A percentile compares a stretch with the other conserved stretches of the same genome.
Evolutionary conservation across 805 yeast genomes (phyloP).

Genomic region (Metschnikowia amazonensis): DNA sequence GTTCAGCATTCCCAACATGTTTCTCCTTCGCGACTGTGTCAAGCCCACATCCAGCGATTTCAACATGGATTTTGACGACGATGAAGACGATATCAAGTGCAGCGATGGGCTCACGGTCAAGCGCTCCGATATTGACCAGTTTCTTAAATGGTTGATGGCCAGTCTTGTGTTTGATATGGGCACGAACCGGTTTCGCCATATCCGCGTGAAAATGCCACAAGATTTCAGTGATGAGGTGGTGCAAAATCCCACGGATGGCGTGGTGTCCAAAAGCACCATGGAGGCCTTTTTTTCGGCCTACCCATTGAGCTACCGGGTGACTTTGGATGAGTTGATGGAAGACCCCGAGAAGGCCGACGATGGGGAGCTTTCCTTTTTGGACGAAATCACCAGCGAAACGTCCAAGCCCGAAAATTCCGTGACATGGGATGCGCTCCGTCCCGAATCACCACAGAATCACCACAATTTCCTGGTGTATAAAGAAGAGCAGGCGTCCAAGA

Average conservation of each 20-base stretch:
- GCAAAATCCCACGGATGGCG: constrained; percentile 15
- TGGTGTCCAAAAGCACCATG: constrained; percentile 20
- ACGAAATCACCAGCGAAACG: constrained; percentile 30
- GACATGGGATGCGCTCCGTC: constrained; percentile 34
- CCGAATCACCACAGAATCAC: constrained; percentile 14
- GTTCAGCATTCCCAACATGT: constrained; percentile 55
- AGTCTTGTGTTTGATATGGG: constrained; percentile 39
- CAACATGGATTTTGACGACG: constrained; percentile 34
- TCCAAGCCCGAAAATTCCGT: neutral
- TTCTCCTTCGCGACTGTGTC: constrained; percentile 27
- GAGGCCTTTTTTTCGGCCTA: constrained; percentile 23
- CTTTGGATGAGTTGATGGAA: constrained; percentile 32
- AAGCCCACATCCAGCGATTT: constrained; percentile 23
- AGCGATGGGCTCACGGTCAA: constrained; percentile 31
- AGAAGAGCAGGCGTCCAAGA: constrained; percentile 7
- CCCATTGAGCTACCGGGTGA: constrained; percentile 31
- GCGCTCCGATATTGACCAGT: constrained; percentile 27
- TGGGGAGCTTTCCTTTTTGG: constrained; percentile 34
- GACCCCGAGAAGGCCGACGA: constrained; percentile 24
- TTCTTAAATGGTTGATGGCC: constrained; percentile 39
- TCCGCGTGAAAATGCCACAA: constrained; percentile 15
- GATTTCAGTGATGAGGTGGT: constrained; percentile 8
- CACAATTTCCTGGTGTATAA: constrained; percentile 22
- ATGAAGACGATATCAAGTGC: constrained; percentile 31
- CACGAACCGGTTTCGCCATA: constrained; percentile 16